phyloP scores from a whole-genome alignment of 1,139 yeast genomes.

The Geotrichum europaeum region DNA sequence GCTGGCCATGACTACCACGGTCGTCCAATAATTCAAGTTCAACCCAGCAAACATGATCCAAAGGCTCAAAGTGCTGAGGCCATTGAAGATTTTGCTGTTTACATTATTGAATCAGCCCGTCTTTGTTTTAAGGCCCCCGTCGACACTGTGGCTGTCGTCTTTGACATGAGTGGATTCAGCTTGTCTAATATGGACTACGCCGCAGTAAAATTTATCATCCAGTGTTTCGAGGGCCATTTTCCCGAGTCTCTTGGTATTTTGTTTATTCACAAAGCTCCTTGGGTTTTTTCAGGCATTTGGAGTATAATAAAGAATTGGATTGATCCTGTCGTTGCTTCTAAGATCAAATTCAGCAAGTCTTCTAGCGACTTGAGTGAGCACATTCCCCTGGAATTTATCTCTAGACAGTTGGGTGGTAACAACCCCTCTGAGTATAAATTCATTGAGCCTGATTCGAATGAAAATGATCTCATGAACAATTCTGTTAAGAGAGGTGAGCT shows the following conservation, averaged over 20 bases:
- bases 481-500: constrained; percentile 39
- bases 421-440: constrained; percentile 51
- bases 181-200: constrained; percentile 77
- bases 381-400: constrained; percentile 50
- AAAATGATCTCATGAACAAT: constrained; percentile 42
- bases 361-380: constrained; percentile 53
- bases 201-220: constrained; percentile 71
- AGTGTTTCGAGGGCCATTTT: constrained; percentile 78
- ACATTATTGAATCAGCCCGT: constrained; percentile 65
- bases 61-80: constrained; percentile 63
- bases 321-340: constrained; percentile 82
- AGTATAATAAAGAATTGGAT: constrained; percentile 76
- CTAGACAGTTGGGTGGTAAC: constrained; percentile 61
- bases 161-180: constrained; percentile 69
- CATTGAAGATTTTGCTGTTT: constrained; percentile 57
- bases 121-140: constrained; percentile 55
- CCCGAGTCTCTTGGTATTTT: constrained; percentile 77
- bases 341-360: constrained; percentile 65
- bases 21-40: constrained; percentile 64
- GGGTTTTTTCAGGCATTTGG: constrained; percentile 87
- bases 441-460: constrained; percentile 48
- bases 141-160: constrained; percentile 66
- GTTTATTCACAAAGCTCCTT: constrained; percentile 81
- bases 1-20: constrained; percentile 59
- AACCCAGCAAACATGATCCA: constrained; percentile 66